Evolutionary conservation across 768 basidiomycete species (phyloP), one percentile per base, ranked within the genome.

Genomic region (Termitomyces sp.): DNA sequence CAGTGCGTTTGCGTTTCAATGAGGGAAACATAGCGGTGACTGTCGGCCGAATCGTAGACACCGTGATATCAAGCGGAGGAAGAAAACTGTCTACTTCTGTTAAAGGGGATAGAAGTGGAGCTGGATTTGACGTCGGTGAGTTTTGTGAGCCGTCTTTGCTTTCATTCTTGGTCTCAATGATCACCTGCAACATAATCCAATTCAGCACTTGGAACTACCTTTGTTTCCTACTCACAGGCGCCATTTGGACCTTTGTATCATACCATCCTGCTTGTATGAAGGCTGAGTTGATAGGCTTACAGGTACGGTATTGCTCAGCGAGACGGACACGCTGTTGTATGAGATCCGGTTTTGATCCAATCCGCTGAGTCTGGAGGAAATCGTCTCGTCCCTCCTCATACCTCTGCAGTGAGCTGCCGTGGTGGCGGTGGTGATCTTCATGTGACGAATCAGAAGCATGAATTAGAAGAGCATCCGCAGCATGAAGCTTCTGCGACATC

Each of bases 241-340:
- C 30, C 14, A 66, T 46, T 18, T 66, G 62, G 7, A 59, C 57
- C 40, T 58, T 14, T 4, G 28, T 51, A 62, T 91, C 89, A 63
- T 91, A 91, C 82, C 83, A 90, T 4, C 89, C 89, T 23, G 69
- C 68, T 46, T 67, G 70, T n/a, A 78, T 72, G 35, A 69, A 69
- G 8, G 70, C 63, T 9, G 62, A 44, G 61, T 79, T 79, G 16
- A 79, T 56, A 2, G 87, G 82, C 46, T 72, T 77, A 66, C 83
- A 85, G 38, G 70, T 70, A 9, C 62, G 64, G 62, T 82, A 89
- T 23, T 71, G 73, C 55, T 74, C 68, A 10, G 88, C 83, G 23
- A 79, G 71, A 47, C 81, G 67, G 5, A 73, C 72, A 32, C 86
- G 75, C 50, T 78, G 72, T 64, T 66, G 72, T 61, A 44, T 62